Percentiles rank a stretch among this genome's conserved stretches.
These are phyloP conservation scores for Syzygium oleosum DNA, from an alignment of 345 rosid genomes.

Conservation along the genomic window DNA sequence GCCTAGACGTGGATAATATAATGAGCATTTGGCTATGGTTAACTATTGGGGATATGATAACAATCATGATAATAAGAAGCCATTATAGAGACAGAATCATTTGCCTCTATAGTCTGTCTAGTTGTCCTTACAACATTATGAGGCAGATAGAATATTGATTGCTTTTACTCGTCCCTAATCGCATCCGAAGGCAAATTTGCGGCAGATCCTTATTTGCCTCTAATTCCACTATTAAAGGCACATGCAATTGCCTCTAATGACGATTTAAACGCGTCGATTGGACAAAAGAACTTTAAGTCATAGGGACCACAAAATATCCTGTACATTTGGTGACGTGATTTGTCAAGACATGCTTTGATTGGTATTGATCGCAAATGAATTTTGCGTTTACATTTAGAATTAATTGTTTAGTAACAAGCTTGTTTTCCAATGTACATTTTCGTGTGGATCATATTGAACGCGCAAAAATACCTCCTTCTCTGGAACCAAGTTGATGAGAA, in stretches of 20 bases:
- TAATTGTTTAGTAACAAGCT: background rate
- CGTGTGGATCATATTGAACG: too few species aligned
- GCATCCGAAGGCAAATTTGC: background rate
- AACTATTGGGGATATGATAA: background rate
- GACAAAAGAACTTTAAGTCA: background rate
- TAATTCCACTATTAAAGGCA: background rate
- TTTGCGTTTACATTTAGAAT: background rate
- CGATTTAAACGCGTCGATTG: background rate
- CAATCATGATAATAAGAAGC: background rate
- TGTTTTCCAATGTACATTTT: fast-evolving
- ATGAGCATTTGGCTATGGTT: background rate
- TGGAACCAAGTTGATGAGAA: too few species aligned
- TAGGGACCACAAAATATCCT: background rate
- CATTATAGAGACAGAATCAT: background rate
- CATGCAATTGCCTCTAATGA: background rate
- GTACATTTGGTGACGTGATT: fast-evolving
- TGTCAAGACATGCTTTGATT: background rate
- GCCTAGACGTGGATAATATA: background rate
- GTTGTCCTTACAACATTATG: too few species aligned
- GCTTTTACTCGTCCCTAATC: background rate
- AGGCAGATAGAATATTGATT: background rate
- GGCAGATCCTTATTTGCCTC: background rate
- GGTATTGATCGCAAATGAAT: background rate
- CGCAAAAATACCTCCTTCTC: too few species aligned
- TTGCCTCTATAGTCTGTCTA: background rate